phyloP scores from a whole-genome alignment of 805 yeast genomes.

The Saccharomycopsis olivae region DNA sequence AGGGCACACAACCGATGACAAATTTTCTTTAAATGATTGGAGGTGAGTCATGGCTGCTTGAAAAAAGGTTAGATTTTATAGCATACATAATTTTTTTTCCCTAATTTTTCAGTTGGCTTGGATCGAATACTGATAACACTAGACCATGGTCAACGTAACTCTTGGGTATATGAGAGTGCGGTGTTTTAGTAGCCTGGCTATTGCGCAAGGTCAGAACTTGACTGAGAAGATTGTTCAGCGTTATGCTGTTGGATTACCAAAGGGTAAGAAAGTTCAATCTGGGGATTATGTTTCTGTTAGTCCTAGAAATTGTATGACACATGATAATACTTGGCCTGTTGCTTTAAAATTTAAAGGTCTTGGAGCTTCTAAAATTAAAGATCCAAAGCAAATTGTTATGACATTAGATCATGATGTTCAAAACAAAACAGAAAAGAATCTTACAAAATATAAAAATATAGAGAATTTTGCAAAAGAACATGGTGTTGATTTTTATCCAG shows the following conservation, averaged over 20 bases:
- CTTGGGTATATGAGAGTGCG: too few relatives aligned
- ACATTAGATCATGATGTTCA: conserved; percentile 98
- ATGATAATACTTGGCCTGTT: conserved; percentile 99
- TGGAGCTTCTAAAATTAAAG: conserved; percentile 76
- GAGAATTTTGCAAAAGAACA: conserved; percentile 82
- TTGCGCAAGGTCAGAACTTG: conserved; percentile 74
- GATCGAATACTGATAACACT: too few relatives aligned
- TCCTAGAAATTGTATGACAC: conserved; percentile 99
- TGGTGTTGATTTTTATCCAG: conserved; percentile 94
- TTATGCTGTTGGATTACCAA: conserved; percentile 77
- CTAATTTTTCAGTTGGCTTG: too few relatives aligned
- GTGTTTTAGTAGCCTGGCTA: too few relatives aligned
- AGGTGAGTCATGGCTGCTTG: not conserved
- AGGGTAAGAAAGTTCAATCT: conserved; percentile 64
- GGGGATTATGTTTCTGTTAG: conserved; percentile 93
- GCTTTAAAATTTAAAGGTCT: conserved; percentile 92
- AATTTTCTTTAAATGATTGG: not conserved
- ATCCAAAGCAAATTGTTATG: conserved; percentile 87
- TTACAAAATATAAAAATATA: conserved; percentile 80
- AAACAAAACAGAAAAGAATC: conserved; percentile 79
- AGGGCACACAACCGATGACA: too few relatives aligned
- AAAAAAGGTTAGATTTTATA: too few relatives aligned
- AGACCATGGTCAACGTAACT: too few relatives aligned
- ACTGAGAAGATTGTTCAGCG: conserved; percentile 94
- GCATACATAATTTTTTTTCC: too few relatives aligned